Base-by-base conservation (phyloP, 208 protist species). In the Acanthamoeba culbertsoni region DNA sequence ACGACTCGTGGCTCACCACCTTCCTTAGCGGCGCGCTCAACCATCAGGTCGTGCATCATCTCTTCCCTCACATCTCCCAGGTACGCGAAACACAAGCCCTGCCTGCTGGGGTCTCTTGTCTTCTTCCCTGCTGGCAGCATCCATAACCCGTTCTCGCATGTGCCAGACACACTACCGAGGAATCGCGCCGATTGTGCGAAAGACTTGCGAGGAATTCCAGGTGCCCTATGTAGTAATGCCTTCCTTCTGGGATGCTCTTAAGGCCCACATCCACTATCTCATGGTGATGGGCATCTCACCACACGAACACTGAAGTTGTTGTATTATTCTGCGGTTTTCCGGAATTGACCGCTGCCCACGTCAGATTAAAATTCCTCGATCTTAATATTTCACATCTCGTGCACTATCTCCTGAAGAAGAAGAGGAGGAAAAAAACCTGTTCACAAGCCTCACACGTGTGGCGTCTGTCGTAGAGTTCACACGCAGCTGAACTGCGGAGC, bases 21-120 rank as follows among this genome's bases (percentile, higher is more conserved):
- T 71, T 93, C 16, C 94, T 97, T n/a, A 75, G 73, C 57, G 96
- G 96, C 45, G 93, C 73, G 40, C 84, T 97, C 46, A 97, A 97
- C 65, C 77, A 97, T 92, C 96, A 97, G 73, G 93, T 95, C 42
- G 62, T 92, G 55, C 94, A 94, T 68, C 94, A 95, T 84, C 91
- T 95, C 23, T 95, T 96, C 57, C 95, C 95, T 53, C 37, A 63
- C 53, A 68, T 96, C 35, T 68, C 42, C 28, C 73, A 79, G 71
- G 71, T 79, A 79, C 23, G 51, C 14, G 14, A 23, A n/a, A n/a
- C n/a, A n/a, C 62, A 42, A 26, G 14, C 14, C 53, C 57, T 18
- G 18, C 6, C 23, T 26, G 0, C 68, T 37, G 1, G 28, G 4
- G 14, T 84, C 73, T 10, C 37, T 4, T 53, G 8, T 28, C 14